Evolutionary conservation across 225 moss, liverwort and hornwort species (phyloP).

Genomic region (Bryum argenteum): DNA sequence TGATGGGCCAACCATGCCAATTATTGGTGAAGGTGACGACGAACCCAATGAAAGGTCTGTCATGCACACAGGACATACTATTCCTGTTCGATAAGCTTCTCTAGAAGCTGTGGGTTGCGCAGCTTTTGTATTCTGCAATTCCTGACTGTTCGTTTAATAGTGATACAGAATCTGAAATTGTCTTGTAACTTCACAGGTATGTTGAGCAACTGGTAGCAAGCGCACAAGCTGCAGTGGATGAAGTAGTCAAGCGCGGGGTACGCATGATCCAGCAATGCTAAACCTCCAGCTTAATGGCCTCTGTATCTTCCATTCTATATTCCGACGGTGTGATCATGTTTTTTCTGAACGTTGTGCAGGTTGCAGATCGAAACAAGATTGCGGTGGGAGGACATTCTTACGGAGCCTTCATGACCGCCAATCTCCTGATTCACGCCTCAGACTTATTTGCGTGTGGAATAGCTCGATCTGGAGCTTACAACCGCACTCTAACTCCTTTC

Average conservation of each 20-base stretch:
- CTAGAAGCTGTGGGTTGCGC: neutral
- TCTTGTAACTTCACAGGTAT: constrained; percentile 65
- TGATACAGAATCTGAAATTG: neutral
- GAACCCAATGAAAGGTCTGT: constrained; percentile 95
- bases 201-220: constrained; percentile 97
- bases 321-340: neutral
- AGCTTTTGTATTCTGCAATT: constrained; percentile 16
- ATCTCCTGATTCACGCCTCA: constrained; percentile 86
- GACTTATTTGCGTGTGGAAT: constrained; percentile 93
- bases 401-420: constrained; percentile 99
- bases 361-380: constrained; percentile 72
- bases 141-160: constrained; percentile 12
- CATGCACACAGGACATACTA: neutral
- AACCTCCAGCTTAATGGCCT: too few relatives aligned
- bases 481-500: constrained; percentile 91
- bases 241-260: constrained; percentile 92
- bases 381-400: constrained; percentile 98
- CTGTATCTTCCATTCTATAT: neutral
- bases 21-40: constrained; percentile 94
- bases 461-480: constrained; percentile 95
- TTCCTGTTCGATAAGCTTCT: constrained; percentile 8
- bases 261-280: constrained; percentile 11
- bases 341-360: constrained; percentile 42
- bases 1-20: constrained; percentile 99
- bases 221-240: constrained; percentile 97